Evolutionary conservation across 2,329 filamentous ascomycete species (phyloP).

Genomic region (Colletotrichum musicola): DNA sequence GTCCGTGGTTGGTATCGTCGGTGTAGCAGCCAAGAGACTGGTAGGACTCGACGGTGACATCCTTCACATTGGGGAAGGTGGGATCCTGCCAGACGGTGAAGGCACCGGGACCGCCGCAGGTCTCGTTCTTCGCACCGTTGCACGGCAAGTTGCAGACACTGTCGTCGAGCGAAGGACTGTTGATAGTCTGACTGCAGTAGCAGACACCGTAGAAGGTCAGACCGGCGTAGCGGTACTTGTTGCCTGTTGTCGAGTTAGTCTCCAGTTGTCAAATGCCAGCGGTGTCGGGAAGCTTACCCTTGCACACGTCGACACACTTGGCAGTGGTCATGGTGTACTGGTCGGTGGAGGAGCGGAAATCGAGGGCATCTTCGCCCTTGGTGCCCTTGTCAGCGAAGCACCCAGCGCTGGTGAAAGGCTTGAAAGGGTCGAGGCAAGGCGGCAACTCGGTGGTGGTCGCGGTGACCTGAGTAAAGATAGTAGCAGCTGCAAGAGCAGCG

Average conservation of each 20-base stretch:
- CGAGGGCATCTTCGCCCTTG: slow-evolving; percentile 47
- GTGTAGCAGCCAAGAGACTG: slow-evolving; percentile 72
- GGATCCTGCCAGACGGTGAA: slow-evolving; percentile 64
- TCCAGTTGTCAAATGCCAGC: background rate
- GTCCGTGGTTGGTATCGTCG: slow-evolving; percentile 56
- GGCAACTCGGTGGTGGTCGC: slow-evolving; percentile 60
- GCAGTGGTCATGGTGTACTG: slow-evolving; percentile 60
- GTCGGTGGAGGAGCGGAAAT: slow-evolving; percentile 55
- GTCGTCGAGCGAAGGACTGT: slow-evolving; percentile 64
- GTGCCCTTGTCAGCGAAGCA: slow-evolving; percentile 57
- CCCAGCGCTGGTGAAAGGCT: slow-evolving; percentile 62
- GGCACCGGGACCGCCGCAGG: slow-evolving; percentile 60
- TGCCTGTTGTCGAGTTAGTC: slow-evolving; percentile 47
- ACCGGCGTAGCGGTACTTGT: slow-evolving; percentile 64
- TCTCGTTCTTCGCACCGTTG: slow-evolving; percentile 58
- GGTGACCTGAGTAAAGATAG: slow-evolving; percentile 51
- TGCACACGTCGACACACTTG: slow-evolving; percentile 62
- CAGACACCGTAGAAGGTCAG: slow-evolving; percentile 65
- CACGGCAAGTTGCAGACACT: slow-evolving; percentile 70
- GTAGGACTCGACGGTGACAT: slow-evolving; percentile 65
- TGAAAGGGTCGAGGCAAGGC: slow-evolving; percentile 58
- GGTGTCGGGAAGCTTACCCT: slow-evolving; percentile 49
- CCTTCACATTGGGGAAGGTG: slow-evolving; percentile 57
- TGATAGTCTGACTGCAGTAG: slow-evolving; percentile 65
- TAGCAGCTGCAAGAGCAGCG: slow-evolving; percentile 53